A percentile compares a stretch with the other conserved stretches of the same genome.
Conservation (phyloP, 805 yeast genomes). For the Yarrowia sp. region DNA sequence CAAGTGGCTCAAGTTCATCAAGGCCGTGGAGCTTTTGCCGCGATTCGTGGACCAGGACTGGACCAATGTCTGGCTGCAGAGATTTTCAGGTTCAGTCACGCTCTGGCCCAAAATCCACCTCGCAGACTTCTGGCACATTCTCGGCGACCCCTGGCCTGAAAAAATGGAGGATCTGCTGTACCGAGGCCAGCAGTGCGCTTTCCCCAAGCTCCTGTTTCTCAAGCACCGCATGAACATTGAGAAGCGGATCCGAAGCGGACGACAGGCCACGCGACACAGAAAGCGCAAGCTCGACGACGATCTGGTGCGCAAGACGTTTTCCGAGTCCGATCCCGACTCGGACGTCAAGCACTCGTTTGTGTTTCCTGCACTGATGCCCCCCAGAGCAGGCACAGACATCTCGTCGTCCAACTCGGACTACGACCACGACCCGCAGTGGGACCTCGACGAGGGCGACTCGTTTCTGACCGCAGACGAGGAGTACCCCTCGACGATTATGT, state of each 20-base stretch:
- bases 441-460: conserved; percentile 3
- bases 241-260: conserved; percentile 50
- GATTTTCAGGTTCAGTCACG: conserved; percentile 72
- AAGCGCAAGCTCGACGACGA: conserved; percentile 9
- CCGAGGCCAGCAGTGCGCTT: conserved; percentile 64
- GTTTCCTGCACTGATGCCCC: conserved; percentile 1
- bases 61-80: conserved; percentile 73
- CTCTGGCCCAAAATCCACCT: conserved; percentile 67
- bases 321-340: conserved; percentile 10
- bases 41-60: conserved; percentile 71
- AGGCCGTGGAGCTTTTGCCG: conserved; percentile 65
- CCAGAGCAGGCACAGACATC: background rate
- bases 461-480: conserved; percentile 18
- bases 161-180: conserved; percentile 53
- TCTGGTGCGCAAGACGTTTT: conserved; percentile 3
- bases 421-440: background rate
- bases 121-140: conserved; percentile 58
- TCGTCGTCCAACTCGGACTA: conserved; percentile 12
- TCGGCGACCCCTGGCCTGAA: conserved; percentile 65
- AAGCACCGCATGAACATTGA: conserved; percentile 65
- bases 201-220: conserved; percentile 63
- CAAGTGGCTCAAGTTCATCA: conserved; percentile 72
- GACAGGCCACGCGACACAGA: conserved; percentile 23
- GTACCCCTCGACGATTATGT: background rate
- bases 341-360: conserved; percentile 22